Percentiles rank a stretch among this genome's conserved stretches.
Conservation (phyloP, 495 filamentous ascomycete genomes). For the Lichina pygmaea region DNA sequence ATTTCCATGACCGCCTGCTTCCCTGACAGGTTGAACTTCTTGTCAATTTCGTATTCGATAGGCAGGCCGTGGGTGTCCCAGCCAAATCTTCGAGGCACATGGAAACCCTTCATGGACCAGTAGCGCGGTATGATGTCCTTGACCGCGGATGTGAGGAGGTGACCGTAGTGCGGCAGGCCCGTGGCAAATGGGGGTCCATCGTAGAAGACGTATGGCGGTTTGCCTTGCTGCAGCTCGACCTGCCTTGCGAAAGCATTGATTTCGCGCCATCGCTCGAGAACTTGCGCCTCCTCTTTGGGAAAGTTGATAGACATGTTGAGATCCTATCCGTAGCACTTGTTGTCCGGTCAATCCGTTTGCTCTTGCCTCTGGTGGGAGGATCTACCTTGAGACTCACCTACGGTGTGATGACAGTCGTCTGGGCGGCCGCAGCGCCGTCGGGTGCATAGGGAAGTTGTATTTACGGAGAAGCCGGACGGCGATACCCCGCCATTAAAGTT, state of each 20-base stretch:
- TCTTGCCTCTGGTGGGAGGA: too few species aligned
- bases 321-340: not conserved
- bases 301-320: conserved; percentile 64
- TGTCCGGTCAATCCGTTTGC: too few species aligned
- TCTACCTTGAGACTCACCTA: too few species aligned
- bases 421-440: too few species aligned
- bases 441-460: too few species aligned
- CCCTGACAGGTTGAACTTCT: conserved; percentile 76
- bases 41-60: conserved; percentile 96
- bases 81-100: conserved; percentile 46
- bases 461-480: too few species aligned
- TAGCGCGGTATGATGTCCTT: conserved; percentile 94
- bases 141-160: conserved; percentile 84
- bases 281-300: conserved; percentile 61
- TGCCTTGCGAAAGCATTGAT: conserved; percentile 70
- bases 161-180: conserved; percentile 82
- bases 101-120: conserved; percentile 91
- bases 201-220: conserved; percentile 59
- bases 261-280: conserved; percentile 63
- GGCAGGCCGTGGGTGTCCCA: conserved; percentile 93
- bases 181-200: conserved; percentile 45
- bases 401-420: too few species aligned
- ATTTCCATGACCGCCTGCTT: conserved; percentile 68
- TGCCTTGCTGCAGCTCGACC: conserved; percentile 43
- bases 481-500: too few species aligned